Evolutionary conservation across 1,139 yeast species (phyloP).

Genomic region (Pichia sp.): DNA sequence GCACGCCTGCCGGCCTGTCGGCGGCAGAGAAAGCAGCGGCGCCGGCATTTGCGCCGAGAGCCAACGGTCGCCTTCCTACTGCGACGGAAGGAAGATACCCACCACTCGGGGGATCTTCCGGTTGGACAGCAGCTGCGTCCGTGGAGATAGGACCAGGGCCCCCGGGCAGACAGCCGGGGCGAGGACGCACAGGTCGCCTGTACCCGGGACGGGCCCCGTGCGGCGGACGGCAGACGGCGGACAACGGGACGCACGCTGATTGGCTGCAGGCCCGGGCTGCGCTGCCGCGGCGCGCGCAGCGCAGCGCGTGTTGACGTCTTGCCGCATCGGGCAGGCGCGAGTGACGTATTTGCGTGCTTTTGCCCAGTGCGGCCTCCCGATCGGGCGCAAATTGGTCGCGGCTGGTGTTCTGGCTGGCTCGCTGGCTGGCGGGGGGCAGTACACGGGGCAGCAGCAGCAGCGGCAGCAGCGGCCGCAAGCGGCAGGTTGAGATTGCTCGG

Average conservation of each 20-base stretch:
- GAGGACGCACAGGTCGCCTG: background rate
- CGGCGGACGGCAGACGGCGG: background rate
- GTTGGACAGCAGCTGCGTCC: too few species aligned
- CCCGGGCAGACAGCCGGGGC: too few species aligned
- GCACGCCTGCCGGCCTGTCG: background rate
- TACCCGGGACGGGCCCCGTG: too few species aligned
- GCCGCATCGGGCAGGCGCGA: slow-evolving; percentile 7
- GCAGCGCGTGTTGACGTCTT: background rate
- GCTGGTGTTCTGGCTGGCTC: background rate
- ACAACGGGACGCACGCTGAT: background rate
- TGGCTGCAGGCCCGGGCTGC: background rate
- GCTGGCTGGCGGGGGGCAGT: background rate
- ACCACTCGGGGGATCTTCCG: too few species aligned
- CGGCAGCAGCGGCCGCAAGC: background rate
- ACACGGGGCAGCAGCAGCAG: background rate
- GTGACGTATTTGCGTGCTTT: slow-evolving; percentile 1
- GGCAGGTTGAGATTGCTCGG: too few species aligned
- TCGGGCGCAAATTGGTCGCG: background rate
- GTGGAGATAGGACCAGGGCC: too few species aligned
- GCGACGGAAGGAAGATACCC: background rate
- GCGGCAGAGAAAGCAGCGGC: too few species aligned
- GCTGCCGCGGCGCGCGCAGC: background rate
- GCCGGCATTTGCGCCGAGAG: too few species aligned
- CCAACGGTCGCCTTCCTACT: too few species aligned
- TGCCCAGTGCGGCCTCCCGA: background rate